Base-by-base conservation (phyloP, 306 rosid genomes). In the Phaseolus lunatus region DNA sequence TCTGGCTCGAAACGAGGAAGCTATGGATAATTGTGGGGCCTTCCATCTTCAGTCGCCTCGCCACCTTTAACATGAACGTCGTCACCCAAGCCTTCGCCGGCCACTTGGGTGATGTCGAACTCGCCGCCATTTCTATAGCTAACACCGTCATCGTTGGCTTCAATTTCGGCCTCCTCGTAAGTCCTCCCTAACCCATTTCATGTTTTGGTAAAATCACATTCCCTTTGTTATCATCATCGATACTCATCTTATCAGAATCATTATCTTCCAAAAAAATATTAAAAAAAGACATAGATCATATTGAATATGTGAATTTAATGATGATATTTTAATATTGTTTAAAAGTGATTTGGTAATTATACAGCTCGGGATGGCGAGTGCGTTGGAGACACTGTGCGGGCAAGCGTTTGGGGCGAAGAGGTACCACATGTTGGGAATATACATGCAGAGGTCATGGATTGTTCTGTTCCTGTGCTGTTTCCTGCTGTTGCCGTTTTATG, bases 311-410 rank as follows among this genome's bases (percentile, higher is more conserved):
- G 35, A 31, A 31, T 4, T 31, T 31, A 24, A 24, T 1, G 27
- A 2, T 24, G 27, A 24, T 1, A 24, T 24, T 24, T 24, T 1
- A 24, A 24, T 24, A 24, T 24, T 24, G 2, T 33, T 33, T 1
- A 3, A 27, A 33, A 5, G 1, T 7, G 39, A 33, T 39, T 39
- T 43, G 15, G 2, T 12, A 3, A 43, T 43, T 19, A 23, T 54
- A 85, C 54, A 89, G 95, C 69, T 92, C 72, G 95, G 95, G 33
- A 92, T 92, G 97, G 97, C 93, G 5, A 92, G 97, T 39, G 97
- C 97, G 5, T 45, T 92, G 70, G 97, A 92, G 82, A 92, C 97
- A 4, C 83, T 92, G 4, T 92, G 97, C 70, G 97, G 95, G 29
- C 97, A 92, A 64, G 97, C 95, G 0, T 92, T 84, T 71, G 93